These are phyloP conservation scores for Talaromyces sp. DNA, from an alignment of 2,329 filamentous ascomycete genomes.

Conservation along the genomic window DNA sequence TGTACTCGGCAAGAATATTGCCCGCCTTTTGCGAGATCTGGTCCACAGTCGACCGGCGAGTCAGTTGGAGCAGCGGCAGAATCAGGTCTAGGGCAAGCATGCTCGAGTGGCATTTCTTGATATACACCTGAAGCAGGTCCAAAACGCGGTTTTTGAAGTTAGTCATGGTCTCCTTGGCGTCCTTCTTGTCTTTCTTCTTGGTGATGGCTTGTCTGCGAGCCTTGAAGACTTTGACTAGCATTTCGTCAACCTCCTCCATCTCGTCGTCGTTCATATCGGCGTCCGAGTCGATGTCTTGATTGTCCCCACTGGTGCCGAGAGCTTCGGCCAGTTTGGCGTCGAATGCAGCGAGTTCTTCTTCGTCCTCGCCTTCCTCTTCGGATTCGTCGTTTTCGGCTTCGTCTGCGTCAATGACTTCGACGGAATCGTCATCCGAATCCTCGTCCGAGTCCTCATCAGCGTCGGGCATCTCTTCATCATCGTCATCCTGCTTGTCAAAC, in stretches of 20 bases:
- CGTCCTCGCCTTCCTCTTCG: conserved; percentile 43
- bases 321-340: conserved; percentile 73
- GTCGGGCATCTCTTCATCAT: conserved; percentile 50
- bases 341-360: conserved; percentile 55
- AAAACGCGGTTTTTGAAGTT: conserved; percentile 94
- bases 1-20: conserved; percentile 66
- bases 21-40: conserved; percentile 67
- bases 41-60: conserved; percentile 70
- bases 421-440: conserved; percentile 18
- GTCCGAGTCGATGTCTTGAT: conserved; percentile 54
- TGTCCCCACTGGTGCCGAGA: conserved; percentile 60
- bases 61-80: conserved; percentile 68
- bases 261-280: conserved; percentile 92
- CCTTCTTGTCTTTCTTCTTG: conserved; percentile 78
- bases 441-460: conserved; percentile 32
- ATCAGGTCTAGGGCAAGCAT: conserved; percentile 63
- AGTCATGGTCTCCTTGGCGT: conserved; percentile 80
- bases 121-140: conserved; percentile 78
- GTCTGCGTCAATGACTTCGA: conserved; percentile 20
- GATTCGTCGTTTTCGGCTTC: conserved; percentile 20
- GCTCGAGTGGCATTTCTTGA: conserved; percentile 69
- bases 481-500: conserved; percentile 64
- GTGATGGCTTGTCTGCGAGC: conserved; percentile 62
- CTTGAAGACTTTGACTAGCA: conserved; percentile 79
- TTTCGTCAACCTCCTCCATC: conserved; percentile 82